A percentile compares a stretch with the other conserved stretches of the same genome.
Conservation (phyloP, 1,284 basidiomycete species). For the Pterulicium gracile region DNA sequence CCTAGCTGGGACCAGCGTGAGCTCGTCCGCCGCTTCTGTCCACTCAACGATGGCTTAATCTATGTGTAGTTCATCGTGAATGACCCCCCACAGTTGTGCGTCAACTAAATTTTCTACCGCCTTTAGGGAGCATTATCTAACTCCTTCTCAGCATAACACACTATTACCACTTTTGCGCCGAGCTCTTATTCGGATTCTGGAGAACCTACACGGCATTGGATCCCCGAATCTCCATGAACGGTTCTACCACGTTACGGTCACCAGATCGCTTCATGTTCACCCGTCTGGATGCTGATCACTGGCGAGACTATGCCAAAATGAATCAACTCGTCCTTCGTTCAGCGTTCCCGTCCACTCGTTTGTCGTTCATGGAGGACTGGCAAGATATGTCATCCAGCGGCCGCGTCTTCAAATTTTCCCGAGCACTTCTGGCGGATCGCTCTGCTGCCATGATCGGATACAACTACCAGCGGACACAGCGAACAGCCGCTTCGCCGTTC, state of each 20-base stretch:
- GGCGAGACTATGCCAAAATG: conserved; percentile 82
- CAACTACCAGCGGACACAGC: conserved; percentile 58
- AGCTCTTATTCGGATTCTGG: conserved; percentile 85
- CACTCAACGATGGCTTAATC: too few species aligned
- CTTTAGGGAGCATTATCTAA: conserved; percentile 6
- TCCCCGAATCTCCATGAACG: conserved; percentile 48
- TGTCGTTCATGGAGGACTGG: conserved; percentile 76
- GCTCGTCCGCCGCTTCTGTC: too few species aligned
- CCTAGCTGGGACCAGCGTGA: conserved; percentile 59
- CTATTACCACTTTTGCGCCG: conserved; percentile 81
- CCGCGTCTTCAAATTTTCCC: conserved; percentile 68
- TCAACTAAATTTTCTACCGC: conserved; percentile 9
- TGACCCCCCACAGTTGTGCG: conserved; percentile 77
- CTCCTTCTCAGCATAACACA: conserved; percentile 48
- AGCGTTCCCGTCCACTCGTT: conserved; percentile 64
- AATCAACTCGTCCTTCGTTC: conserved; percentile 71
- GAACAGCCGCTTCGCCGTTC: conserved; percentile 67
- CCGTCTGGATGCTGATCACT: conserved; percentile 60
- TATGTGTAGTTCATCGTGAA: conserved; percentile 57
- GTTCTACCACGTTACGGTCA: conserved; percentile 59
- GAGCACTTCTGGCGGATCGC: conserved; percentile 75
- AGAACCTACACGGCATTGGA: conserved; percentile 78
- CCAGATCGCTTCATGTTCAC: conserved; percentile 68
- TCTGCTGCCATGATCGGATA: conserved; percentile 68
- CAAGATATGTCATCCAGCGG: conserved; percentile 61